Evolutionary conservation across 1,284 basidiomycete species (phyloP).

Genomic region (Cutaneotrichosporon arboriforme): DNA sequence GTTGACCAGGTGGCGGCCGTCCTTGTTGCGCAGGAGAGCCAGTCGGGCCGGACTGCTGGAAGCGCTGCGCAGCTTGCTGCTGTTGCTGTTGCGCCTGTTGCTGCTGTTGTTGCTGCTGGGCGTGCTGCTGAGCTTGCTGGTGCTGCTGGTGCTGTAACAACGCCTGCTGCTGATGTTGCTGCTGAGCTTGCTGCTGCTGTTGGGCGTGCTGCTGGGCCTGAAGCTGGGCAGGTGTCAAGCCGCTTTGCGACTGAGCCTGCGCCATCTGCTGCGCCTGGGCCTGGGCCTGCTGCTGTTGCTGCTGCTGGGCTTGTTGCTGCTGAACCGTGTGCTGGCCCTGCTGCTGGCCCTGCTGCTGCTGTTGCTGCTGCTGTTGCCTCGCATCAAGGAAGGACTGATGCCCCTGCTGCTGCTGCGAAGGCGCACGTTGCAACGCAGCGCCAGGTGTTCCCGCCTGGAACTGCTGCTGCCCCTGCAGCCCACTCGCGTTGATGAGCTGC

Average conservation of each 20-base stretch:
- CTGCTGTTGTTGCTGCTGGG: slow-evolving; percentile 20
- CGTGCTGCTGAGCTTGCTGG: slow-evolving; percentile 14
- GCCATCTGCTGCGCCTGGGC: slow-evolving; percentile 15
- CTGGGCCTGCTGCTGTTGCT: slow-evolving; percentile 9
- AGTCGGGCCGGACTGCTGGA: slow-evolving; percentile 14
- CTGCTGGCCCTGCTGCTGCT: slow-evolving; percentile 18
- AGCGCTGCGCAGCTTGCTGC: slow-evolving; percentile 16
- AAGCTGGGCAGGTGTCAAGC: slow-evolving; percentile 6
- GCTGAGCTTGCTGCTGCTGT: slow-evolving; percentile 5
- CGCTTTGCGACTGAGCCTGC: slow-evolving; percentile 5
- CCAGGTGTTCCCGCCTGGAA: slow-evolving; percentile 4
- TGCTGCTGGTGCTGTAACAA: slow-evolving; percentile 7
- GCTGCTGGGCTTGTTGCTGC: slow-evolving; percentile 10
- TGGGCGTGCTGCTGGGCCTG: slow-evolving; percentile 4
- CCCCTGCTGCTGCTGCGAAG: neutral
- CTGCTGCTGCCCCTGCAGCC: slow-evolving; percentile 16
- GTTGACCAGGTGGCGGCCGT: slow-evolving; percentile 23
- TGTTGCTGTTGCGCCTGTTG: slow-evolving; percentile 12
- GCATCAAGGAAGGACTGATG: neutral
- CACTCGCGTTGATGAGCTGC: slow-evolving; percentile 5
- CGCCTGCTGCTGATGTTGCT: slow-evolving; percentile 5
- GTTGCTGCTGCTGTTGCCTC: slow-evolving; percentile 16
- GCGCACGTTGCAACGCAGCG: slow-evolving; percentile 12
- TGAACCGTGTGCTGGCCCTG: slow-evolving; percentile 2
- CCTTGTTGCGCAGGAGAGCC: slow-evolving; percentile 27